Evolutionary conservation across 257 asterid species (phyloP), one percentile per base, ranked within the genome.

Genomic region (Cinchona pubescens): DNA sequence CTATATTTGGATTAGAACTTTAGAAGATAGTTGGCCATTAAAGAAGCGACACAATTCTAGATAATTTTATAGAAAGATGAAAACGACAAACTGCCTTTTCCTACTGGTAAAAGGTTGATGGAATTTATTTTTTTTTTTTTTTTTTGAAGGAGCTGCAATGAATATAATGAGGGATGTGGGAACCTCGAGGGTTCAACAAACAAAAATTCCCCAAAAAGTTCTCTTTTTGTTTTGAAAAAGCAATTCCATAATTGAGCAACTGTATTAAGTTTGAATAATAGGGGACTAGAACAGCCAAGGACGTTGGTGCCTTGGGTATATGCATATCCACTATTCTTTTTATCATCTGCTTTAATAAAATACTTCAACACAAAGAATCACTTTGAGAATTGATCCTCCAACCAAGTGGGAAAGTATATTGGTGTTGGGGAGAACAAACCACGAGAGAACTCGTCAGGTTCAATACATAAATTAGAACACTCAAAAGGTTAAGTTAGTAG

Each of bases 341-440:
- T 35, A 19, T 34, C 48, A 34, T 34, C 25, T 7, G 7, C 69
- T n/a, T 64, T 15, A 5, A 64, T 32, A 27, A 29, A 27, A 38
- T 12, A 27, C 37, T 30, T 30, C 25, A 42, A 43, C 19, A 21
- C n/a, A 29, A 32, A 45, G 69, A 73, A 73, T 38, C 68, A 73
- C 30, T 42, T 19, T 19, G 48, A 61, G 65, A 74, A 32, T 3
- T 38, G 42, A 38, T 37, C 51, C 67, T 34, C 58, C 62, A 60
- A 62, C 63, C 62, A 61, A 63, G 9, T 59, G 68, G 78, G 32
- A 46, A 46, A 74, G 46, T 38, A 21, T 18, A 45, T 5, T 56
- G 61, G 51, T 46, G 51, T n/a, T n/a, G n/a, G n/a, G n/a, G n/a
- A n/a, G n/a, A n/a, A n/a, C n/a, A n/a, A n/a, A n/a, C n/a, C n/a